phyloP scores from a whole-genome alignment of 1,284 basidiomycete species.

The Pisolithus thermaeus region DNA sequence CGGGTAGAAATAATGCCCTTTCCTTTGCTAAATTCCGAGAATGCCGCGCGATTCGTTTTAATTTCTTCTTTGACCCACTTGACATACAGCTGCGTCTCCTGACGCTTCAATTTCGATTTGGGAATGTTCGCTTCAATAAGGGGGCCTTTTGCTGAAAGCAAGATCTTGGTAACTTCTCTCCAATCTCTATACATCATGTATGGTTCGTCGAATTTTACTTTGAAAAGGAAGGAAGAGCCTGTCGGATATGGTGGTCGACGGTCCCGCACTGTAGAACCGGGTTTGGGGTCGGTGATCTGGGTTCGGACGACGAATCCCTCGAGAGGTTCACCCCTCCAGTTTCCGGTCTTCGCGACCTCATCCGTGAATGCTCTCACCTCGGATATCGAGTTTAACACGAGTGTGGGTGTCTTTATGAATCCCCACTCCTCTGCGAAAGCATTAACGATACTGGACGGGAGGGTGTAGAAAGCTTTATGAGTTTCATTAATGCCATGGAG shows the following conservation, averaged over 20 bases:
- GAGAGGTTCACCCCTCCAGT: conserved; percentile 82
- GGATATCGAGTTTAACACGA: conserved; percentile 53
- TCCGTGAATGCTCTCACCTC: conserved; percentile 75
- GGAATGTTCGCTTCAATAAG: conserved; percentile 37
- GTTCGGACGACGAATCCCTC: conserved; percentile 97
- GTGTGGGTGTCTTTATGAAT: conserved; percentile 70
- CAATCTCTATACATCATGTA: conserved; percentile 99
- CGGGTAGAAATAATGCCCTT: conserved; percentile 83
- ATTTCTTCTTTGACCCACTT: conserved; percentile 73
- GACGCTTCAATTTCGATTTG: conserved; percentile 56
- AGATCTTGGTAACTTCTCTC: conserved; percentile 85
- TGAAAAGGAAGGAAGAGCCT: conserved; percentile 95
- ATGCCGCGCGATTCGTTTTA: conserved; percentile 52
- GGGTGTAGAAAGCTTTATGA: conserved; percentile 69
- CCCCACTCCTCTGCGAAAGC: conserved; percentile 88
- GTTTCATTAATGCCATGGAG: conserved; percentile 88
- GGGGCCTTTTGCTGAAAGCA: conserved; percentile 44
- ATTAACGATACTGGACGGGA: conserved; percentile 63
- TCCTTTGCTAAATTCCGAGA: conserved; percentile 62
- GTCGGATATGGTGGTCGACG: conserved; percentile 62
- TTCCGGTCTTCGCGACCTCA: conserved; percentile 61
- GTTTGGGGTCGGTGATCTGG: conserved; percentile 43
- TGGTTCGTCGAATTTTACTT: conserved; percentile 98
- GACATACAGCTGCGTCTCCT: conserved; percentile 63
- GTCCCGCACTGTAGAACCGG: conserved; percentile 24